These are phyloP conservation scores for Fusarium multiceps DNA, from an alignment of 2,329 filamentous ascomycete species.

Conservation along the genomic window DNA sequence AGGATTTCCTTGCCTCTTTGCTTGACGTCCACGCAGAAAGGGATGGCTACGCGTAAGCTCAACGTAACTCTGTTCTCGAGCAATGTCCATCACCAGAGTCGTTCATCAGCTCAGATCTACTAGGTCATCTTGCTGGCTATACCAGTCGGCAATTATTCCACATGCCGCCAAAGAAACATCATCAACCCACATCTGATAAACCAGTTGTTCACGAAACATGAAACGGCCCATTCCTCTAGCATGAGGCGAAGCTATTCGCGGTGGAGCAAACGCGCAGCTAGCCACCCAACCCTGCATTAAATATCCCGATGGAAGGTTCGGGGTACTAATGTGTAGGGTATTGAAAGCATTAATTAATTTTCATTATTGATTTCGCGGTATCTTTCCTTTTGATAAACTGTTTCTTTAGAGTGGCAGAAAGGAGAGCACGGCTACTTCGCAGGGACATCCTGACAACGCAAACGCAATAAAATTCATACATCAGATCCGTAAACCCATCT, in stretches of 20 bases:
- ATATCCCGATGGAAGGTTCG: not conserved
- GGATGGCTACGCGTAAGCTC: not conserved
- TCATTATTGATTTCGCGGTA: not conserved
- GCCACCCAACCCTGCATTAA: not conserved
- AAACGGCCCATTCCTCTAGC: not conserved
- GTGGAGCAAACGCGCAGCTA: not conserved
- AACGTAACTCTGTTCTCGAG: not conserved
- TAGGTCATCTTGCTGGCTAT: not conserved
- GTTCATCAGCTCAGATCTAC: not conserved
- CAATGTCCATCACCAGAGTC: not conserved
- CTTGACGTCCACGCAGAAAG: not conserved
- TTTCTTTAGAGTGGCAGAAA: no score
- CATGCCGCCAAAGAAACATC: not conserved
- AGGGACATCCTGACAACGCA: not conserved
- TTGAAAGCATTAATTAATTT: not conserved
- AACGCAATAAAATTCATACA: not conserved
- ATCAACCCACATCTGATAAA: not conserved
- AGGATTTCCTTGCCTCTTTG: not conserved
- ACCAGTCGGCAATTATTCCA: not conserved
- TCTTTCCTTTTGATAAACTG: not conserved
- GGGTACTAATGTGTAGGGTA: not conserved
- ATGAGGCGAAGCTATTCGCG: not conserved
- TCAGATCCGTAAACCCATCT: not conserved
- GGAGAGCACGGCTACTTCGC: not conserved
- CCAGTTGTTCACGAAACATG: not conserved